phyloP scores from a whole-genome alignment of 352 stramenopile species.

The Pythium apleroticum region DNA sequence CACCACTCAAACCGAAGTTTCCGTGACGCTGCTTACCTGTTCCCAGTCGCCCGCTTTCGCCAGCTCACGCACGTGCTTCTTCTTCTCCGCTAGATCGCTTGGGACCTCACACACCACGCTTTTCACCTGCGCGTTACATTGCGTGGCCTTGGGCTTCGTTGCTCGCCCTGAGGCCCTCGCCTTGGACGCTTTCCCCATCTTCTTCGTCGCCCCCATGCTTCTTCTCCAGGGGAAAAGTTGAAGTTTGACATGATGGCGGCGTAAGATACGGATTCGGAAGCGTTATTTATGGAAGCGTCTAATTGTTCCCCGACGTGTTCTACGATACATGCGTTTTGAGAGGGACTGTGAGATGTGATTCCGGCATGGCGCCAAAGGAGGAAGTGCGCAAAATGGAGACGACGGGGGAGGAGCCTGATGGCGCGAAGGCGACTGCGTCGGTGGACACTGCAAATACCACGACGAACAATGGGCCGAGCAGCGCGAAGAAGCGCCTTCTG shows the following conservation, averaged over 20 bases:
- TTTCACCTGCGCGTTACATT: constrained; percentile 11
- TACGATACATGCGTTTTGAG: background rate
- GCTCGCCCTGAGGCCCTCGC: background rate
- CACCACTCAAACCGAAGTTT: background rate
- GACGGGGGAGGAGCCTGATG: background rate
- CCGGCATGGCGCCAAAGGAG: background rate
- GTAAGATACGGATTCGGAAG: constrained; percentile 9
- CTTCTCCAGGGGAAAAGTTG: constrained; percentile 1
- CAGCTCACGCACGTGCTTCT: constrained; percentile 73
- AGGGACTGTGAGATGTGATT: background rate
- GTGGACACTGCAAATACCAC: background rate
- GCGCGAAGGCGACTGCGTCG: background rate
- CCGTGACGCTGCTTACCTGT: constrained; percentile 34
- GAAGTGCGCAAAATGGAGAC: background rate
- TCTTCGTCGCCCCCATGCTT: constrained; percentile 22
- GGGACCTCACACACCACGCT: background rate
- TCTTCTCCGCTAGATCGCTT: constrained; percentile 54
- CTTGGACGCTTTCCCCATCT: constrained; percentile 10
- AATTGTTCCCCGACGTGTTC: background rate
- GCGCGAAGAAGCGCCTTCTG: constrained; percentile 59
- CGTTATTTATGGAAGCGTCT: background rate
- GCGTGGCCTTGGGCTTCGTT: constrained; percentile 26
- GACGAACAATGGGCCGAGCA: constrained; percentile 7
- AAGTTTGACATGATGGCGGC: constrained; percentile 9
- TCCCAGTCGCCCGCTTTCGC: constrained; percentile 47